Evolutionary conservation across 371 early-diverging fungal genomes (phyloP).

Genomic region (Apophysomyces trapeziformis): DNA sequence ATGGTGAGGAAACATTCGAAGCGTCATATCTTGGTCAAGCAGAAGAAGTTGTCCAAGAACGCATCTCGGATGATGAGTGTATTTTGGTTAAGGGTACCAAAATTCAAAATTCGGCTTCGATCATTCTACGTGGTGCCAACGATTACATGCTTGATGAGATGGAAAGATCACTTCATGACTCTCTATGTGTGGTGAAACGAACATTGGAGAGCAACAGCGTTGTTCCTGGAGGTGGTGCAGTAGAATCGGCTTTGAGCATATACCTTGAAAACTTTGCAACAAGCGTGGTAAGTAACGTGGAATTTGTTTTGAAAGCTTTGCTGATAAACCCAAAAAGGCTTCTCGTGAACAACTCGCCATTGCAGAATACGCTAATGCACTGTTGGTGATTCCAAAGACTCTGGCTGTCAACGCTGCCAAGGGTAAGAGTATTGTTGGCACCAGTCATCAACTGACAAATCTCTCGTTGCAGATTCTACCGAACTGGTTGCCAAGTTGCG

Average conservation of each 20-base stretch:
- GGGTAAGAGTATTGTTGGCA: slow-evolving; percentile 25
- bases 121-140: slow-evolving; percentile 99
- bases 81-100: slow-evolving; percentile 96
- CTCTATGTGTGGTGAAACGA: slow-evolving; percentile 97
- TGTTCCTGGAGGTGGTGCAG: slow-evolving; percentile 99
- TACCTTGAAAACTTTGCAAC: slow-evolving; percentile 98
- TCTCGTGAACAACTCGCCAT: slow-evolving; percentile 97
- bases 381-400: slow-evolving; percentile 98
- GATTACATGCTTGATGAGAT: slow-evolving; percentile 99
- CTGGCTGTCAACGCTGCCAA: slow-evolving; percentile 99
- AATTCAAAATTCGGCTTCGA: slow-evolving; percentile 87
- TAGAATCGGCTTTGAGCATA: slow-evolving; percentile 97
- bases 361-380: slow-evolving; percentile 97
- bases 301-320: neutral
- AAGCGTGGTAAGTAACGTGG: slow-evolving; percentile 62
- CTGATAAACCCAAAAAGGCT: slow-evolving; percentile 37
- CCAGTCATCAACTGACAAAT: neutral
- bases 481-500: slow-evolving; percentile 96
- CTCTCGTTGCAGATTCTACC: slow-evolving; percentile 70
- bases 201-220: slow-evolving; percentile 97
- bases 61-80: slow-evolving; percentile 98
- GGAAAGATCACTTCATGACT: slow-evolving; percentile 99
- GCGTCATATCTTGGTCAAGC: slow-evolving; percentile 16
- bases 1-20: slow-evolving; percentile 97
- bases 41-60: slow-evolving; percentile 86